Evolutionary conservation across 2,329 filamentous ascomycete genomes (phyloP).

Genomic region (Clarireedia paspali): DNA sequence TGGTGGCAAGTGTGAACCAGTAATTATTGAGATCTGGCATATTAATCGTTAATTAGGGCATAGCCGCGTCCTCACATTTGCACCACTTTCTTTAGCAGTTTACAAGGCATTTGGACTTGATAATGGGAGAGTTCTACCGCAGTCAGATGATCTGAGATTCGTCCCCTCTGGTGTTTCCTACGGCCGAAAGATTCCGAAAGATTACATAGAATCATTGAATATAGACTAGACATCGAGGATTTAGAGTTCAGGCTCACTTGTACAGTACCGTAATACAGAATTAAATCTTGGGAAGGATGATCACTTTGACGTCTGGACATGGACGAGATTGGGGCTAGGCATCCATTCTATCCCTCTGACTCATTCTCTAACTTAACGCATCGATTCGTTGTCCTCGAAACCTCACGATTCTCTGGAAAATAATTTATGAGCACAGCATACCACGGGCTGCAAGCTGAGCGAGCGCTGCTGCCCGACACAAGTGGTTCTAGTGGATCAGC

Average conservation of each 20-base stretch:
- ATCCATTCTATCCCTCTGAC: too few relatives aligned
- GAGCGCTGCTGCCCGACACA: too few relatives aligned
- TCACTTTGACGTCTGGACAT: too few relatives aligned
- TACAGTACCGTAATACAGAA: neutral
- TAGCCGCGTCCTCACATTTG: conserved; percentile 60
- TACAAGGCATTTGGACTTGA: conserved; percentile 52
- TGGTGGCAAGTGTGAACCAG: conserved; percentile 23
- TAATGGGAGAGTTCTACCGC: conserved; percentile 19
- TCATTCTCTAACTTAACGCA: neutral
- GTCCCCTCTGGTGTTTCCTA: neutral
- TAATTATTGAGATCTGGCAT: conserved; percentile 10
- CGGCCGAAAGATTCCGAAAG: too few relatives aligned
- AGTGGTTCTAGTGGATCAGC: too few relatives aligned
- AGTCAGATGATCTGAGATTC: neutral
- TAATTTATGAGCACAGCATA: neutral
- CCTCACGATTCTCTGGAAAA: neutral
- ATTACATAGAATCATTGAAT: neutral
- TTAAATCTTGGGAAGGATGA: neutral
- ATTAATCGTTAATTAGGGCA: conserved; percentile 43
- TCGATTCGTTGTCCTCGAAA: neutral
- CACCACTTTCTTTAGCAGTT: conserved; percentile 55
- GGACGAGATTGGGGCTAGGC: too few relatives aligned
- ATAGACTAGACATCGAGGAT: neutral
- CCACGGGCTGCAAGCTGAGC: too few relatives aligned
- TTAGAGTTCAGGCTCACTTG: neutral